Conservation (phyloP, 768 basidiomycete genomes). For the Russula earlei region DNA sequence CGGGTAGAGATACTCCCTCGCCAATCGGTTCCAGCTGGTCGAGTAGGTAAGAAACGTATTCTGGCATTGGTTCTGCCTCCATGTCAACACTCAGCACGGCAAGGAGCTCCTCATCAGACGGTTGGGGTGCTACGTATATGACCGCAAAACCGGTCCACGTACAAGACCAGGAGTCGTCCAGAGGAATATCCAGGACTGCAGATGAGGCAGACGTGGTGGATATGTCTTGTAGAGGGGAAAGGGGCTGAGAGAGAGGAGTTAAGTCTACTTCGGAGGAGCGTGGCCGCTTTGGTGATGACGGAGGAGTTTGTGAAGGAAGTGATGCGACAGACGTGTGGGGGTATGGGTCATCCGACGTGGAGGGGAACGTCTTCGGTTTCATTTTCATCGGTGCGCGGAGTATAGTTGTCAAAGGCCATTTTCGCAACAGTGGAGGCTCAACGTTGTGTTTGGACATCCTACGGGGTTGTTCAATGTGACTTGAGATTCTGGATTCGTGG, state of each 20-base stretch:
- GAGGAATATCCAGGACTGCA: background rate
- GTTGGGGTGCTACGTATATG: slow-evolving; percentile 8
- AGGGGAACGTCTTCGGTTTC: background rate
- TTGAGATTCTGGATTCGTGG: background rate
- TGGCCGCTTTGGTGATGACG: background rate
- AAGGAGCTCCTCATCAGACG: slow-evolving; percentile 14
- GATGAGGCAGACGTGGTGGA: background rate
- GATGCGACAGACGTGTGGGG: background rate
- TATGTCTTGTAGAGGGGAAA: background rate
- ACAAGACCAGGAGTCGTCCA: background rate
- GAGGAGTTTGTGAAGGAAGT: background rate
- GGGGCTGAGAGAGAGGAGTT: background rate
- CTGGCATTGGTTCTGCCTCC: slow-evolving; percentile 7
- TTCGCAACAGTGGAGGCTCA: slow-evolving; percentile 6
- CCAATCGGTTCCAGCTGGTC: slow-evolving; percentile 12
- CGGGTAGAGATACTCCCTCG: background rate
- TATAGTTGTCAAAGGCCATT: slow-evolving; percentile 7
- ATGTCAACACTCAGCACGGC: background rate
- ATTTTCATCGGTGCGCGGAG: slow-evolving; percentile 6
- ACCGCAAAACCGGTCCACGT: slow-evolving; percentile 9
- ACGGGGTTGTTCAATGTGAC: background rate
- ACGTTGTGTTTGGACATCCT: slow-evolving; percentile 8
- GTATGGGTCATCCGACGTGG: background rate
- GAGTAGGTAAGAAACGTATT: slow-evolving; percentile 11
- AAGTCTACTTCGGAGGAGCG: background rate